Evolutionary conservation across 2,329 filamentous ascomycete species (phyloP).

Genomic region (Incumbomyces lentus): DNA sequence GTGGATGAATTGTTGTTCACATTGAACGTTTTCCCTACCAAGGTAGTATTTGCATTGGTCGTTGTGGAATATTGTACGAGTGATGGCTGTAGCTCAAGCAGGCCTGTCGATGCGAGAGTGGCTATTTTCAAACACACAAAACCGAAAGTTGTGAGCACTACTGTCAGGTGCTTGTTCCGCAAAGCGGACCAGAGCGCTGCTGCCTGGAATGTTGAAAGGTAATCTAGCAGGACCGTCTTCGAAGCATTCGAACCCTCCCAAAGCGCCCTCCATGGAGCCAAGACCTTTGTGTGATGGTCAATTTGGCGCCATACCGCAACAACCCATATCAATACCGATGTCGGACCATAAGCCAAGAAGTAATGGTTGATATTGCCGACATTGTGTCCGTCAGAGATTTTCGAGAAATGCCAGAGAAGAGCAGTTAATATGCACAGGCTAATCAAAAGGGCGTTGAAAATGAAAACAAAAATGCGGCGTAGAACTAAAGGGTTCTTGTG

Average conservation of each 20-base stretch:
- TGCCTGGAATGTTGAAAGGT: conserved; percentile 23
- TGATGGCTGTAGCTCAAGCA: conserved; percentile 21
- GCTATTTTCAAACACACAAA: conserved; percentile 24
- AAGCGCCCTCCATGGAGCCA: conserved; percentile 24
- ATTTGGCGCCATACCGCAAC: conserved; percentile 26
- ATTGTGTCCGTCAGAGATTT: conserved; percentile 8
- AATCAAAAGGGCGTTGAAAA: too few species aligned
- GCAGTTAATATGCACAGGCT: too few species aligned
- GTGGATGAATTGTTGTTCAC: too few species aligned
- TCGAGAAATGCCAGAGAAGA: conserved; percentile 11
- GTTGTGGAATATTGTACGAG: neutral
- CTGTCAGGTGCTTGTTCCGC: conserved; percentile 21
- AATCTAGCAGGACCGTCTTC: conserved; percentile 24
- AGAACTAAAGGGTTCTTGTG: too few species aligned
- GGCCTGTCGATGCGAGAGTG: conserved; percentile 19
- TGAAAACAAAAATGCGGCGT: too few species aligned
- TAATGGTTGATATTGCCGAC: conserved; percentile 15
- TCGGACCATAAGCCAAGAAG: conserved; percentile 18
- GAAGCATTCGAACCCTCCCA: conserved; percentile 11
- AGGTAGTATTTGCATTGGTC: conserved; percentile 2
- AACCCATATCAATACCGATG: conserved; percentile 22
- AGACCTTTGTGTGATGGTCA: conserved; percentile 22
- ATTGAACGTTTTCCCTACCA: too few species aligned
- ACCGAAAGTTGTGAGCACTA: conserved; percentile 19
- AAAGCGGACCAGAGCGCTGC: conserved; percentile 20